phyloP scores from a whole-genome alignment of 331 rosid genomes.

The Arachis monticola region DNA sequence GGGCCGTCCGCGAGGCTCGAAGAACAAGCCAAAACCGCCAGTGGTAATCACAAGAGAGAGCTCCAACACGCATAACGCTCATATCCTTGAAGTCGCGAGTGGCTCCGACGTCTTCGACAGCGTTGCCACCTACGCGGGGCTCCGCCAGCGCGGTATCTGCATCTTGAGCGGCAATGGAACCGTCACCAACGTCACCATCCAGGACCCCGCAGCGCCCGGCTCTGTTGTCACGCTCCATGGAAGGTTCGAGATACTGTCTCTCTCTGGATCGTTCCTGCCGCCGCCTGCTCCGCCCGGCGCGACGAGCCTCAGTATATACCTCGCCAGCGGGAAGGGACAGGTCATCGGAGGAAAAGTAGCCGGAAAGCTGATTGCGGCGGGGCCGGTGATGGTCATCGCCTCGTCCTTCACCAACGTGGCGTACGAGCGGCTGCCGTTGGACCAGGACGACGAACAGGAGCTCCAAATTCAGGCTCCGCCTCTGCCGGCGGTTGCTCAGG shows the following conservation, averaged over 20 bases:
- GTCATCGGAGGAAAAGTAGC: constrained; percentile 92
- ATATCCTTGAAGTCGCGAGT: constrained; percentile 76
- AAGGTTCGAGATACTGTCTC: constrained; percentile 85
- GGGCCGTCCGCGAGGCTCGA: constrained; percentile 84
- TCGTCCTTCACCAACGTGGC: constrained; percentile 94
- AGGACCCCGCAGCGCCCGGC: constrained; percentile 83
- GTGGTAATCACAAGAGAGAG: constrained; percentile 89
- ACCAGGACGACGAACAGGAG: constrained; percentile 50
- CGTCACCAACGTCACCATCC: constrained; percentile 76
- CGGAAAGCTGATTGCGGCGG: constrained; percentile 82
- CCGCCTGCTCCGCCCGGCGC: constrained; percentile 99
- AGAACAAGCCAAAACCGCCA: constrained; percentile 86
- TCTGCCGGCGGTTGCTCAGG: constrained; percentile 31
- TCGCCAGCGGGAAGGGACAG: constrained; percentile 94
- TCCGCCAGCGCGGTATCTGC: constrained; percentile 97
- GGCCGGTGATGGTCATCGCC: constrained; percentile 89
- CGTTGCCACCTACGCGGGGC: constrained; percentile 81
- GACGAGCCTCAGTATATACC: constrained; percentile 73
- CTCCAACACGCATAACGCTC: constrained; percentile 90
- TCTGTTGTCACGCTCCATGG: constrained; percentile 82
- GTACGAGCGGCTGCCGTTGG: constrained; percentile 83
- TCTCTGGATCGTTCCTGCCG: constrained; percentile 87
- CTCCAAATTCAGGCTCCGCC: constrained; percentile 57
- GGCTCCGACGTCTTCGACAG: constrained; percentile 90
- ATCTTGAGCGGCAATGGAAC: constrained; percentile 86